A percentile compares a stretch with the other conserved stretches of the same genome.
Evolutionary conservation across 495 filamentous ascomycete species (phyloP).

Genomic region (Acidiella bohemica): DNA sequence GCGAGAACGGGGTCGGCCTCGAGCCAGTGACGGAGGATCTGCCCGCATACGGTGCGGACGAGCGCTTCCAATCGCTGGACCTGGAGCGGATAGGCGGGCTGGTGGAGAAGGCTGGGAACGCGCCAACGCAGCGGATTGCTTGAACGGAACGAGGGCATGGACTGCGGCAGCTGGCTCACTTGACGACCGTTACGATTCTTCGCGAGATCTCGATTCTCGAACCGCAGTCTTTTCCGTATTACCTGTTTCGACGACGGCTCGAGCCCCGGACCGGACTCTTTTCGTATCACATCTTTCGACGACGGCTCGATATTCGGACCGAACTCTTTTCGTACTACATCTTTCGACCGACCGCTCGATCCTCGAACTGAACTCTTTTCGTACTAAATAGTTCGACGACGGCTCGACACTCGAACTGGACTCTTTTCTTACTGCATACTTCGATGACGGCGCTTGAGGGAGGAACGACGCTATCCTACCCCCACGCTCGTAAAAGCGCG

Average conservation of each 20-base stretch:
- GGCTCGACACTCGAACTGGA: too few relatives aligned
- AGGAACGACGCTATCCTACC: neutral
- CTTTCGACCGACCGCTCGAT: too few relatives aligned
- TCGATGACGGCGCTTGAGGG: neutral
- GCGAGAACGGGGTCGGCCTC: constrained; percentile 73
- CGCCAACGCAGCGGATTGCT: constrained; percentile 2
- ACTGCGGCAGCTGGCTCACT: too few relatives aligned
- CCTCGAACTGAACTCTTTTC: too few relatives aligned
- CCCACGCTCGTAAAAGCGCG: too few relatives aligned
- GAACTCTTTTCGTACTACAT: too few relatives aligned
- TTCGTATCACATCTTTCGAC: neutral
- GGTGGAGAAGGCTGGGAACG: constrained; percentile 58
- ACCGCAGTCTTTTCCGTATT: neutral
- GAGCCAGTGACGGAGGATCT: constrained; percentile 76
- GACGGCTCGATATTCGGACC: too few relatives aligned
- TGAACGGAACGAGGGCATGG: too few relatives aligned
- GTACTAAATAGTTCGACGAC: too few relatives aligned
- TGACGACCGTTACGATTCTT: constrained; percentile 9
- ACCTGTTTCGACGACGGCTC: neutral
- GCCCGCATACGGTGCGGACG: constrained; percentile 65
- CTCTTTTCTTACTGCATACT: too few relatives aligned
- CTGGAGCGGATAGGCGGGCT: constrained; percentile 88
- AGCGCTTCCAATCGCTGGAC: constrained; percentile 80
- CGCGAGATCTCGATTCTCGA: too few relatives aligned
- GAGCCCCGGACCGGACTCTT: neutral